Percentiles rank a stretch among this genome's conserved stretches.
Conservation (phyloP, 805 yeast genomes). For the Hanseniaspora occidentalis region DNA sequence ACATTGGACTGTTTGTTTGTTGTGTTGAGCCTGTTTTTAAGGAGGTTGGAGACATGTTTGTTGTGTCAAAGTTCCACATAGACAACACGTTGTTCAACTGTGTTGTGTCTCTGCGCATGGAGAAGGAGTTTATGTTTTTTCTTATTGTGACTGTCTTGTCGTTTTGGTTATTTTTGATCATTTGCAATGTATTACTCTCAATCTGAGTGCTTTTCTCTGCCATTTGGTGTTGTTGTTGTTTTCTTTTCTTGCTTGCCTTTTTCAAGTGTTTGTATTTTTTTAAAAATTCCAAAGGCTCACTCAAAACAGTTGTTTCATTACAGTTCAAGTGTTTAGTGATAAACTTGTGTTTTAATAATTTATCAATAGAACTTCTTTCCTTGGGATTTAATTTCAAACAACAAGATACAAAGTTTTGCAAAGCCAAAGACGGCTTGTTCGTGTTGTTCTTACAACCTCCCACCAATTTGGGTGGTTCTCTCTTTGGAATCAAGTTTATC, state of each 20-base stretch:
- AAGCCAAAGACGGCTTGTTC: constrained; percentile 7
- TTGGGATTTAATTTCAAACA: constrained; percentile 61
- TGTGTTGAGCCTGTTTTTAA: too few species aligned
- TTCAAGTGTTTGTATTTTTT: constrained; percentile 16
- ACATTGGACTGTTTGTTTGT: too few species aligned
- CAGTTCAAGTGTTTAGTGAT: constrained; percentile 26
- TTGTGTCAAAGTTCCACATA: too few species aligned
- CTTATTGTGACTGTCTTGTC: too few species aligned
- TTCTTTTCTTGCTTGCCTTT: constrained; percentile 14
- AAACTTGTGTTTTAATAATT: constrained; percentile 43
- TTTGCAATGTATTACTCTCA: too few species aligned
- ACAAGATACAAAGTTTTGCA: constrained; percentile 43
- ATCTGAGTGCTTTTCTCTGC: too few species aligned
- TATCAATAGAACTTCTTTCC: constrained; percentile 48
- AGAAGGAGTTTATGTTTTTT: too few species aligned
- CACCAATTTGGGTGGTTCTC: constrained; percentile 45
- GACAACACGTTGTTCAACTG: too few species aligned
- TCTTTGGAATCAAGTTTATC: constrained; percentile 53
- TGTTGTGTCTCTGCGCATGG: too few species aligned
- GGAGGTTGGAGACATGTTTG: too few species aligned
- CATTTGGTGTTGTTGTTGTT: too few species aligned
- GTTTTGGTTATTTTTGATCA: background rate
- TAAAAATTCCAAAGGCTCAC: constrained; percentile 28
- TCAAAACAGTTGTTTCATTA: constrained; percentile 24
- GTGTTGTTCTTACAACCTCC: constrained; percentile 21